phyloP scores from a whole-genome alignment of 805 yeast genomes.

The Candida sakaeoensis region DNA sequence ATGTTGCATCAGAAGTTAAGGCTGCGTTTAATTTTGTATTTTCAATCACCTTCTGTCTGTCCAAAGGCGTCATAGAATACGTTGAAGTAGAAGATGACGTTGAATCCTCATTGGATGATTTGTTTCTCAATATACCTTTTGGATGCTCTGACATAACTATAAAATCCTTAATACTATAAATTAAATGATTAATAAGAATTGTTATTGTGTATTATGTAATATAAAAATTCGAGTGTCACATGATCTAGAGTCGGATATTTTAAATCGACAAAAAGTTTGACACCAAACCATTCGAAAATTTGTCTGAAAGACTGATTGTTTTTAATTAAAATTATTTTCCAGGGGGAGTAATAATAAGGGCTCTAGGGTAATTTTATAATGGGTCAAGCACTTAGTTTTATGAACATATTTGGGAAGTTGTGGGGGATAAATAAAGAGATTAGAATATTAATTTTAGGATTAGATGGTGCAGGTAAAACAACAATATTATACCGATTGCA shows the following conservation, averaged over 20 bases:
- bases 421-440: constrained; percentile 92
- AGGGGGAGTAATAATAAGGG: no score
- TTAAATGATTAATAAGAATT: background rate
- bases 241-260: background rate
- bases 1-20: constrained; percentile 33
- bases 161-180: background rate
- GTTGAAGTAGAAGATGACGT: background rate
- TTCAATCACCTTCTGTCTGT: constrained; percentile 69
- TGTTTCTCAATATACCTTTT: constrained; percentile 54
- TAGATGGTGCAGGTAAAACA: constrained; percentile 97
- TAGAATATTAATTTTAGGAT: constrained; percentile 82
- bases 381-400: constrained; percentile 84
- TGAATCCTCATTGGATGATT: constrained; percentile 17
- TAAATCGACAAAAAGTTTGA: background rate
- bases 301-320: no score
- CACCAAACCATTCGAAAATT: constrained; percentile 1
- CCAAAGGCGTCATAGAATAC: constrained; percentile 19
- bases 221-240: background rate
- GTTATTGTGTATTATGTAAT: background rate
- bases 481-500: constrained; percentile 89
- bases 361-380: constrained; percentile 31
- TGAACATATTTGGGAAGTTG: constrained; percentile 71
- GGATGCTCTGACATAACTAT: constrained; percentile 15
- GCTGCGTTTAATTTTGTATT: constrained; percentile 77
- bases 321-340: no score